Evolutionary conservation across 2,329 filamentous ascomycete species (phyloP).

Genomic region (Apiospora hydei): DNA sequence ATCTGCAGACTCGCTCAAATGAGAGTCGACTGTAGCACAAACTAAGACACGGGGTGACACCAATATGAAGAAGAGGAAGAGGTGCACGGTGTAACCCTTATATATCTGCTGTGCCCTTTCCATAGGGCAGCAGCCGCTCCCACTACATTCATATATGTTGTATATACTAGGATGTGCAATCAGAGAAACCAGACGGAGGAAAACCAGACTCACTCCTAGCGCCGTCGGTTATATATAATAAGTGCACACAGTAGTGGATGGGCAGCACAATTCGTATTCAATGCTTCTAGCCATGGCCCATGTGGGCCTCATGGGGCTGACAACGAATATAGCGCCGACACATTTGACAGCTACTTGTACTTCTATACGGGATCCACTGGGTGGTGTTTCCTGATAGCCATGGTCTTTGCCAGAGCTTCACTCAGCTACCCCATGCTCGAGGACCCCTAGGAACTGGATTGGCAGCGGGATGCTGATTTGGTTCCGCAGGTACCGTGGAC

Average conservation of each 20-base stretch:
- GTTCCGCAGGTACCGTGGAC: neutral
- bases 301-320: conserved; percentile 9
- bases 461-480: neutral
- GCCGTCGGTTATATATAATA: conserved; percentile 5
- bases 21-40: neutral
- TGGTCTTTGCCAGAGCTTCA: neutral
- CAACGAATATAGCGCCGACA: conserved; percentile 14
- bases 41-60: neutral
- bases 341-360: neutral
- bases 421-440: neutral
- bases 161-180: neutral
- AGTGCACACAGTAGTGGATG: neutral
- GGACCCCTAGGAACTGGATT: neutral
- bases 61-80: neutral
- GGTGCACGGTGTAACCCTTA: neutral
- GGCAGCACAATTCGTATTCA: conserved; percentile 12
- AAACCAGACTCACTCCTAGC: neutral
- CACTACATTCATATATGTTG: neutral
- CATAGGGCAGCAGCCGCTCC: neutral
- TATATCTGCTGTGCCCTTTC: neutral
- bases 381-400: neutral
- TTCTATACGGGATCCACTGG: neutral
- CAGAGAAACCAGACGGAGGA: neutral
- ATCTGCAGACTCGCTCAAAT: neutral
- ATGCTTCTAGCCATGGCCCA: neutral